Base-by-base conservation (phyloP, 192 early-diverging fungal species). In the Podila clonocystis region DNA sequence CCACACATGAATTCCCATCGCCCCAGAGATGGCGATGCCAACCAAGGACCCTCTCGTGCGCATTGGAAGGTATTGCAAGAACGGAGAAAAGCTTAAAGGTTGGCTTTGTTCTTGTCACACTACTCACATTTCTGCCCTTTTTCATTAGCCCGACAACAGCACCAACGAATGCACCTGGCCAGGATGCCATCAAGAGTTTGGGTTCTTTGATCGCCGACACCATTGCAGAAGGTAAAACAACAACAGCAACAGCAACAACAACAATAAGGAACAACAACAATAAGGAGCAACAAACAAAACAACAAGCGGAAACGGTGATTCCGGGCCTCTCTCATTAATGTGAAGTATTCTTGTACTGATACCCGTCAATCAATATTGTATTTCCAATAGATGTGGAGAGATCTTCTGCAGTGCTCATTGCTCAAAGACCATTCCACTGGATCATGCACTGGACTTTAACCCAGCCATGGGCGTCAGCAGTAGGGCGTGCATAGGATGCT, bases 351-450 rank as follows among this genome's bases (percentile, higher is more conserved):
- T 45, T 45, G 41, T 45, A 17, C 41, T 15, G 2, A 45, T 45
- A 45, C 41, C 15, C 13, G 17, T 45, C 41, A 45, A 15, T 17
- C 41, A 26, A 50, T 48, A 33, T 66, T 74, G 8, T 52, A 65
- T 30, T 60, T 26, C 29, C 31, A 38, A 15, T 62, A 78, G 75
- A 67, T 78, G 75, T 38, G 75, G 75, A 30, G 75, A 78, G 50
- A 78, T 78, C 68, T 80, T 80, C 68, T 80, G 77, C 71, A 73
- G 77, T 50, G 67, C 77, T 29, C 77, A 80, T 67, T 72, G 77
- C 57, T 80, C 77, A 67, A 80, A 80, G 58, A 58, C 66, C 4
- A 24, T 80, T 50, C 77, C 77, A 24, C 58, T 80, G n/a, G 77
- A 80, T 33, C 52, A 80, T 4, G 62, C 70, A n/a, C 29, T 80